Evolutionary conservation across 441 rosid genomes (phyloP).

Genomic region (Mallotus repandus): DNA sequence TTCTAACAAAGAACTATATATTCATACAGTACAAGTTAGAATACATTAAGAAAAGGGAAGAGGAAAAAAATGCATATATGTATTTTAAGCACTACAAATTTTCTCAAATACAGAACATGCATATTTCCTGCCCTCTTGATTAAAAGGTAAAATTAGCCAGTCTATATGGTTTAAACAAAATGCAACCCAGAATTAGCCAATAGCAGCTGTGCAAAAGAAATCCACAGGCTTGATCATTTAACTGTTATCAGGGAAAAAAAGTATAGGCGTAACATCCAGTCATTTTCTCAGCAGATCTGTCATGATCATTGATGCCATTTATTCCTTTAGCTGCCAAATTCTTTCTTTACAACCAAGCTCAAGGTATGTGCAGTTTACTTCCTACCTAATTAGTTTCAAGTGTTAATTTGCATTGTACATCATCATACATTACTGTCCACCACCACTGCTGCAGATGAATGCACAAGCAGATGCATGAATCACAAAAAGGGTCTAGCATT

Average conservation of each 20-base stretch:
- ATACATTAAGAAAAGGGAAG: neutral
- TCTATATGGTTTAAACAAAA: neutral
- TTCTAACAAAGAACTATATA: neutral
- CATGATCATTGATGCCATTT: neutral
- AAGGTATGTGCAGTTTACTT: neutral
- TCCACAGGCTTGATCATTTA: neutral
- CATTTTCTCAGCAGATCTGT: neutral
- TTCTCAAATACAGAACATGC: neutral
- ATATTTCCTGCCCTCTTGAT: neutral
- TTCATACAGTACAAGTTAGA: neutral
- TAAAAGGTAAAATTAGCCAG: neutral
- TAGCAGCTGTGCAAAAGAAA: neutral
- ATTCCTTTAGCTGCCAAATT: neutral
- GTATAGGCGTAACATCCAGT: neutral
- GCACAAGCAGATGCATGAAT: neutral
- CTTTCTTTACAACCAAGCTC: neutral
- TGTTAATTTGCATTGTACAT: neutral
- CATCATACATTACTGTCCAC: neutral
- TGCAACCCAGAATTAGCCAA: neutral
- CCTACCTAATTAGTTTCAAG: slow-evolving; percentile 2
- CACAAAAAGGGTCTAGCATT: neutral
- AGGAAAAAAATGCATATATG: neutral
- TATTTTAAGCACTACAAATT: too few species aligned
- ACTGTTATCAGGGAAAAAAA: neutral
- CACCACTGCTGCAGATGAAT: neutral